Percentiles rank a stretch among this genome's conserved stretches.
Conservation (phyloP, 2,329 filamentous ascomycete genomes). For the Scytalidium sp. region DNA sequence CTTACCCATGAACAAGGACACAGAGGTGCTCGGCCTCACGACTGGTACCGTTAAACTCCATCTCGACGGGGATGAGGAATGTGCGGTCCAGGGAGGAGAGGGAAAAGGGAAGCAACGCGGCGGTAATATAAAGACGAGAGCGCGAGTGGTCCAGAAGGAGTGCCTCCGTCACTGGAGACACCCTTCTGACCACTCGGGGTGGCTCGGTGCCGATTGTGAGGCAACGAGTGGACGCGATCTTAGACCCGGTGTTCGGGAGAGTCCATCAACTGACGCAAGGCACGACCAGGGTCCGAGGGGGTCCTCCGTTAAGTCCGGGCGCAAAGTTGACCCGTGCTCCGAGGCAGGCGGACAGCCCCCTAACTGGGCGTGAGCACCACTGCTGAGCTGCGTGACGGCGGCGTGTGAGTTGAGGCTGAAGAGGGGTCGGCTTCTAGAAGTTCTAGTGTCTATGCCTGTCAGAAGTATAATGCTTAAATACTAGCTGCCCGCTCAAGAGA, state of each 20-base stretch:
- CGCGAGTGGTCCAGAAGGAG: slow-evolving; percentile 31
- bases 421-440: no score
- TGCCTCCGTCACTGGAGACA: not conserved
- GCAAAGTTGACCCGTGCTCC: no score
- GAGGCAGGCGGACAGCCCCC: no score
- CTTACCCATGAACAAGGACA: slow-evolving; percentile 68
- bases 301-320: no score
- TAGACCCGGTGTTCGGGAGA: no score
- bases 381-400: no score
- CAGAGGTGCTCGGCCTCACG: slow-evolving; percentile 66
- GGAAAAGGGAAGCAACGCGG: slow-evolving; percentile 29
- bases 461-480: no score
- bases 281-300: not conserved
- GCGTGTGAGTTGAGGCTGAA: no score
- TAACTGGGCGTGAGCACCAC: no score
- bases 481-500: no score
- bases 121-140: slow-evolving; percentile 19
- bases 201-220: no score
- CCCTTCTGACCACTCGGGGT: not conserved
- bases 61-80: slow-evolving; percentile 32
- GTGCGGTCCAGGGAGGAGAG: slow-evolving; percentile 32
- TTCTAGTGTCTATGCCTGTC: no score
- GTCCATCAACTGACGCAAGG: not conserved
- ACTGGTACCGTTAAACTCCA: slow-evolving; percentile 50
- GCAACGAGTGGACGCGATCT: not conserved